Evolutionary conservation across 2,329 filamentous ascomycete species (phyloP).

Genomic region (Parafenestella ontariensis): DNA sequence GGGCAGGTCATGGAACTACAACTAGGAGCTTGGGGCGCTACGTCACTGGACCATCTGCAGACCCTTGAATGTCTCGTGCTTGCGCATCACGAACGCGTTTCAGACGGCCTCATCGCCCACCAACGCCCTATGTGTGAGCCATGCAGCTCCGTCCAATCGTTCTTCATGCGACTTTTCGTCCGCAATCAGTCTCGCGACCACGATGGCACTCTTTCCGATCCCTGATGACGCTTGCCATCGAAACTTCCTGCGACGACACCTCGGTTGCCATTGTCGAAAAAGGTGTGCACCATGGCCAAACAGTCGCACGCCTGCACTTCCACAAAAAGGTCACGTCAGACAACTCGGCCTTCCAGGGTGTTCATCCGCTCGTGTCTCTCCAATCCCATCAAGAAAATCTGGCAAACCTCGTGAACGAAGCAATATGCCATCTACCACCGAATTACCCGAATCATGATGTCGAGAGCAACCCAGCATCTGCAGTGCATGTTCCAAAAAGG

Average conservation of each 20-base stretch:
- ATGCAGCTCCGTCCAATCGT: constrained; percentile 28
- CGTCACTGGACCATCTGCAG: constrained; percentile 13
- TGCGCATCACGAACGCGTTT: not conserved
- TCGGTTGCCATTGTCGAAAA: constrained; percentile 83
- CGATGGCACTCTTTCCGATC: constrained; percentile 24
- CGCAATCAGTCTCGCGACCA: not conserved
- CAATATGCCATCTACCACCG: constrained; percentile 64
- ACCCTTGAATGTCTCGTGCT: not conserved
- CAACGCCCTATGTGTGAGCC: constrained; percentile 1
- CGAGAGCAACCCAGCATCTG: not conserved
- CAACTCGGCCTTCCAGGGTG: constrained; percentile 75
- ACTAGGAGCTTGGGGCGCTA: constrained; percentile 1
- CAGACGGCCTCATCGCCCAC: not conserved
- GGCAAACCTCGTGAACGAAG: constrained; percentile 70
- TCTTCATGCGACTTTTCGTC: constrained; percentile 11
- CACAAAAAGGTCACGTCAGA: constrained; percentile 83
- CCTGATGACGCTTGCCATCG: constrained; percentile 70
- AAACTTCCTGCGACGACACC: constrained; percentile 91
- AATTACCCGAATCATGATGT: constrained; percentile 1
- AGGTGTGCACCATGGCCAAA: constrained; percentile 19
- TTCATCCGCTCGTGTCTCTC: constrained; percentile 79
- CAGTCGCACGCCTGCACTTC: constrained; percentile 70
- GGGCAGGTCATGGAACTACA: constrained; percentile 1
- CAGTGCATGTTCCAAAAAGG: constrained; percentile 8
- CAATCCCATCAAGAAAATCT: constrained; percentile 77